Conservation (phyloP, 169 alveolate species). For the Condylostoma magnum region DNA sequence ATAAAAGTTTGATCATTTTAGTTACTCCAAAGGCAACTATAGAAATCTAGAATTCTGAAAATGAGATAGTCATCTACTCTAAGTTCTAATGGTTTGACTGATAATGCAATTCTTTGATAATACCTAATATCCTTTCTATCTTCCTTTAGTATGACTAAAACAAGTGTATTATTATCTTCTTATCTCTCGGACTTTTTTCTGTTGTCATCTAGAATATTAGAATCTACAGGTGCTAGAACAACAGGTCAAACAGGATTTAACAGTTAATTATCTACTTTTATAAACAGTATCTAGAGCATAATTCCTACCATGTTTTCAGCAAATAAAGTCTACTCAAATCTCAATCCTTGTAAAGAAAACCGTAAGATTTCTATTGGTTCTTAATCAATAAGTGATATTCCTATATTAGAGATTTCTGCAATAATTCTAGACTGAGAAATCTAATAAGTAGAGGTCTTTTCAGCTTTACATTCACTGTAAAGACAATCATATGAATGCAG, state of each 20-base stretch:
- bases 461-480: too few species aligned
- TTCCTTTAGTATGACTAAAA: not conserved
- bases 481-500: too few species aligned
- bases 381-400: not conserved
- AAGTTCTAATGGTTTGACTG: not conserved
- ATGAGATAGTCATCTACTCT: not conserved
- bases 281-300: not conserved
- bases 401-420: too few species aligned
- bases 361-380: slow-evolving; percentile 7
- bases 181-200: not conserved
- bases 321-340: not conserved
- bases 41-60: not conserved
- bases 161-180: not conserved
- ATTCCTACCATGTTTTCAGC: not conserved
- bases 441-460: too few species aligned
- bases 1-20: too few species aligned
- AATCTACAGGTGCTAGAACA: slow-evolving; percentile 10
- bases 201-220: too few species aligned
- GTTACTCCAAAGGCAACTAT: too few species aligned
- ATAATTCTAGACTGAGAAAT: too few species aligned
- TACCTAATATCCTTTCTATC: not conserved
- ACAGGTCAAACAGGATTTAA: slow-evolving; percentile 13
- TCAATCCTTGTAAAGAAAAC: not conserved
- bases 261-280: slow-evolving; percentile 25
- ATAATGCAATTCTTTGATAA: not conserved